Conservation (phyloP, 2,329 filamentous ascomycete species). For the Fusarium abutilonis region DNA sequence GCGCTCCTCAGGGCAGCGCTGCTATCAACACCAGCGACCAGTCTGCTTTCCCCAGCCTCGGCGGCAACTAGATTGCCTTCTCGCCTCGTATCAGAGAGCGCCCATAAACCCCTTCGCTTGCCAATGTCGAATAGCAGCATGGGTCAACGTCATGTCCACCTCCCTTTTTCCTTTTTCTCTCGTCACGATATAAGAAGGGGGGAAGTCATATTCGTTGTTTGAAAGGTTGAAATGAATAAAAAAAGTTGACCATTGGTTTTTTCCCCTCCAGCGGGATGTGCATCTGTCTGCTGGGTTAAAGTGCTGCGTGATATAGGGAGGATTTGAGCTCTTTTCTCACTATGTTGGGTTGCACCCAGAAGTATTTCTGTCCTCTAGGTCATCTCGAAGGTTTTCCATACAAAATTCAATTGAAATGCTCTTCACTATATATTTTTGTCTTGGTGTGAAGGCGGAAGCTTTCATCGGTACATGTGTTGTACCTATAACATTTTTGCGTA, state of each 20-base stretch:
- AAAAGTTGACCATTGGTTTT: slow-evolving; percentile 48
- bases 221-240: slow-evolving; percentile 43
- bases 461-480: neutral
- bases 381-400: slow-evolving; percentile 47
- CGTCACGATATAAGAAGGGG: slow-evolving; percentile 31
- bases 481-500: neutral
- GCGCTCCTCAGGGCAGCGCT: slow-evolving; percentile 48
- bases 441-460: neutral
- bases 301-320: slow-evolving; percentile 32
- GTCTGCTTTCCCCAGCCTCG: slow-evolving; percentile 69
- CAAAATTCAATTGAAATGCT: slow-evolving; percentile 47
- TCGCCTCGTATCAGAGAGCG: slow-evolving; percentile 27
- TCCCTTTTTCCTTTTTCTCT: slow-evolving; percentile 14
- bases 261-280: slow-evolving; percentile 32
- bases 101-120: slow-evolving; percentile 26
- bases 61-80: slow-evolving; percentile 57
- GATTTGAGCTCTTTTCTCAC: slow-evolving; percentile 41
- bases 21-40: slow-evolving; percentile 65
- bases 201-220: slow-evolving; percentile 46
- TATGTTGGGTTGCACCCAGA: slow-evolving; percentile 43
- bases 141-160: slow-evolving; percentile 42
- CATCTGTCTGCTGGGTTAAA: slow-evolving; percentile 27
- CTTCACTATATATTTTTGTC: slow-evolving; percentile 12
- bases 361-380: slow-evolving; percentile 47
- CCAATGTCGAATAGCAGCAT: slow-evolving; percentile 31